Base-by-base conservation (phyloP, 2,329 filamentous ascomycete species). In the Metarhizium anisopliae region DNA sequence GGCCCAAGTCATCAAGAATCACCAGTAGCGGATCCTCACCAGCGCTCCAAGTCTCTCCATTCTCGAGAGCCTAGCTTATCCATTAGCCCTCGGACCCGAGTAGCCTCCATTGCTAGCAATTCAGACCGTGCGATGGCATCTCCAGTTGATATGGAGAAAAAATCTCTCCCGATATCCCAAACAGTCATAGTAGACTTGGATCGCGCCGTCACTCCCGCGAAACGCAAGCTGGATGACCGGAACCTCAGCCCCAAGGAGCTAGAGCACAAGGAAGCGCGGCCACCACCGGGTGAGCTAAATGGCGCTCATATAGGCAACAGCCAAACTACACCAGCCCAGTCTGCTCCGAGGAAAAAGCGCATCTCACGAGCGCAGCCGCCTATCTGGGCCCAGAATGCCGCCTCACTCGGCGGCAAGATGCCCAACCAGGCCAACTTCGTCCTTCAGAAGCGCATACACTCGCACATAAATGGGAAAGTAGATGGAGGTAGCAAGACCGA, bases 21-120 rank as follows among this genome's bases (percentile, higher is more conserved):
- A 40, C 66, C 70, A 18, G 64, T 65, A 20, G 63, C 67, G 43
- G 74, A 77, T 59, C 67, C 71, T 47, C 74, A 75, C 59, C 74
- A 74, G 68, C 70, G 80, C 66, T 76, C 78, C 47, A 74, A 78
- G 56, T 78, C 79, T 47, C 77, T 78, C 51, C 78, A 78, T 60
- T 86, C 90, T 55, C 81, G 86, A 63, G 87, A 89, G 59, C 76
- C 80, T 52, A 89, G 85, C 67, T 69, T 87, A 54, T 92, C 87
- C 65, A 83, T 93, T 52, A 93, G 88, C 67, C 89, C 90, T 35
- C 91, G 90, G 72, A 90, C 88, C 40, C 77, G 81, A 59, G 73
- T 85, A 16, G 73, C 77, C 43, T 82, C 78, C 61, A 65, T 82
- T 42, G 74, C 73, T 56, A 77, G 70, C 66, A 77, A 69, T 63